Conservation (phyloP, 306 rosid genomes). For the Dalbergia cultrata region DNA sequence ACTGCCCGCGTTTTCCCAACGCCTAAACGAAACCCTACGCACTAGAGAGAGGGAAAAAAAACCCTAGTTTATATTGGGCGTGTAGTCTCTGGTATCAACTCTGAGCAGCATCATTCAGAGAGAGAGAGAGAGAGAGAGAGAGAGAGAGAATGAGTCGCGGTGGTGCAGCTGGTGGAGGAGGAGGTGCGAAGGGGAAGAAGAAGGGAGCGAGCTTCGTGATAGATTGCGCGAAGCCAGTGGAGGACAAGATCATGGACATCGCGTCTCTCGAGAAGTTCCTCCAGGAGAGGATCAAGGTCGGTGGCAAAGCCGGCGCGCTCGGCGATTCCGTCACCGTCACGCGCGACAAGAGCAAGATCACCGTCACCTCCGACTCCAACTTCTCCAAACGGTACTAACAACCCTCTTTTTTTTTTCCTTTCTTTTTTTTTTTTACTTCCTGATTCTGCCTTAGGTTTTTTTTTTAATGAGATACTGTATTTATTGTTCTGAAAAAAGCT, state of each 20-base stretch:
- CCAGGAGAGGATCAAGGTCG: constrained; percentile 95
- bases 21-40: neutral
- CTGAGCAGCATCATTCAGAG: neutral
- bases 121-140: constrained; percentile 8
- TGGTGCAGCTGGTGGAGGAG: constrained; percentile 43
- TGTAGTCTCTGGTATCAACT: neutral
- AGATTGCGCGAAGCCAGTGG: constrained; percentile 95
- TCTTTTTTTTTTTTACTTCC: too few species aligned
- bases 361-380: constrained; percentile 74
- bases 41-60: neutral
- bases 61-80: neutral
- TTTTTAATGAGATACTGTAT: neutral
- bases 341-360: constrained; percentile 80
- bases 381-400: constrained; percentile 77
- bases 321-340: constrained; percentile 78
- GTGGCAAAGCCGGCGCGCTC: constrained; percentile 96
- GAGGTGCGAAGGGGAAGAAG: constrained; percentile 90
- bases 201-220: constrained; percentile 84
- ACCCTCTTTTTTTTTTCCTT: neutral
- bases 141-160: constrained; percentile 41
- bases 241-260: constrained; percentile 96
- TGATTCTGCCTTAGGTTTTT: neutral
- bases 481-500: too few species aligned
- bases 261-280: constrained; percentile 95
- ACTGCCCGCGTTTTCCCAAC: neutral